phyloP scores from a whole-genome alignment of 352 stramenopile genomes.

The Phytophthora citricola region DNA sequence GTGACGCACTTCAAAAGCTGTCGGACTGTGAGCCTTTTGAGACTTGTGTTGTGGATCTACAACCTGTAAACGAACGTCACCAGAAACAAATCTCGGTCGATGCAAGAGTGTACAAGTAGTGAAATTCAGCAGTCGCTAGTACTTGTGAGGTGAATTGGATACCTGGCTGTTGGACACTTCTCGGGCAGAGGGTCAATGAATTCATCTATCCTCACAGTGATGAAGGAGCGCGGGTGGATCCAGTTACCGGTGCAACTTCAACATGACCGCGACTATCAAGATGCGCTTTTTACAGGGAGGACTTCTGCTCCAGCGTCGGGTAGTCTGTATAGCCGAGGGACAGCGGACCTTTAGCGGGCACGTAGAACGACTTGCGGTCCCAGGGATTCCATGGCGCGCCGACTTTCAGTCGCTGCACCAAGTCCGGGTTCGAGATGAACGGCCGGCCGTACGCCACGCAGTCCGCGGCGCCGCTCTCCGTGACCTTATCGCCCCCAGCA shows the following conservation, averaged over 20 bases:
- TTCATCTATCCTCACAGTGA: no score
- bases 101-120: background rate
- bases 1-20: no score
- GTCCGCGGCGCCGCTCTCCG: conserved; percentile 47
- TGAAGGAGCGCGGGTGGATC: background rate
- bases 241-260: conserved; percentile 12
- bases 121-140: conserved; percentile 18
- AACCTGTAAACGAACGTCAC: no score
- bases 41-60: no score
- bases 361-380: conserved; percentile 49
- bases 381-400: conserved; percentile 47
- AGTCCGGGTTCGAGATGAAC: conserved; percentile 79
- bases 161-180: conserved; percentile 16
- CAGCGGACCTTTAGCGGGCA: conserved; percentile 31
- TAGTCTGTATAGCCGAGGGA: conserved; percentile 58
- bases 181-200: background rate
- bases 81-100: conserved; percentile 3
- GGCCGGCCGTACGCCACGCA: conserved; percentile 62
- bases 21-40: background rate
- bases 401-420: conserved; percentile 54
- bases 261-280: conserved; percentile 10
- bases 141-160: conserved; percentile 4
- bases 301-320: conserved; percentile 48
- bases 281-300: conserved; percentile 17
- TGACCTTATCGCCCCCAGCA: conserved; percentile 37